phyloP scores from a whole-genome alignment of 257 asterid species.

The Nicotiana paniculata region DNA sequence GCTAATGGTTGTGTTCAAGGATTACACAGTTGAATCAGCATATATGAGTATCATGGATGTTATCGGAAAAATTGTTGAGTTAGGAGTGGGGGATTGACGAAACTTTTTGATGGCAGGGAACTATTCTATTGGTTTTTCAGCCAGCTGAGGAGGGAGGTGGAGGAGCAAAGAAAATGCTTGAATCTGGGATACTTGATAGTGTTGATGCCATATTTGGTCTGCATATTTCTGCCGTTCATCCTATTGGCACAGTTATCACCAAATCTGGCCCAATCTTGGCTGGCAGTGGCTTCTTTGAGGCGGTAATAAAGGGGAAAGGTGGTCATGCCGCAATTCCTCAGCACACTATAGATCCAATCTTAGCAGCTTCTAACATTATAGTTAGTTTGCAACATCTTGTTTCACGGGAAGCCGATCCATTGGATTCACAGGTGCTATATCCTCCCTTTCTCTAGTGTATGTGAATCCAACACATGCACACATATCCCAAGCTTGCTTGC shows the following conservation, averaged over 20 bases:
- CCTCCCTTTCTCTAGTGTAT: not conserved
- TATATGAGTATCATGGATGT: not conserved
- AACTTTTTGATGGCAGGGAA: slow-evolving; percentile 41
- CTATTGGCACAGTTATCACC: slow-evolving; percentile 34
- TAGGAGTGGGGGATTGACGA: not conserved
- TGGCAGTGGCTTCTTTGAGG: slow-evolving; percentile 58
- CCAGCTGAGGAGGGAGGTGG: slow-evolving; percentile 81
- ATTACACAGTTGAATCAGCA: not conserved
- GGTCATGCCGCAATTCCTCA: slow-evolving; percentile 79
- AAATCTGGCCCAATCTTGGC: slow-evolving; percentile 53
- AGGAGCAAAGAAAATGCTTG: slow-evolving; percentile 63
- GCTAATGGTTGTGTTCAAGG: not conserved
- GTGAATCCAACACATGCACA: not conserved
- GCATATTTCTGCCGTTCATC: slow-evolving; percentile 32
- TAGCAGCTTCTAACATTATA: slow-evolving; percentile 49
- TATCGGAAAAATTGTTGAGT: not conserved
- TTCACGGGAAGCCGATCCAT: slow-evolving; percentile 77
- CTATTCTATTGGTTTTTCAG: slow-evolving; percentile 58
- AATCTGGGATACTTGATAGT: slow-evolving; percentile 42
- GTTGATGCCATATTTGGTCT: slow-evolving; percentile 62
- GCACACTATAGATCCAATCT: slow-evolving; percentile 47
- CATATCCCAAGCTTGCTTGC: no score
- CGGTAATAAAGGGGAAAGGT: slow-evolving; percentile 53
- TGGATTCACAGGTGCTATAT: slow-evolving; percentile 53
- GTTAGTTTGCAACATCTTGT: slow-evolving; percentile 60